Evolutionary conservation across 192 early-diverging fungal species (phyloP).

Genomic region (Rhizophagus prolifer): DNA sequence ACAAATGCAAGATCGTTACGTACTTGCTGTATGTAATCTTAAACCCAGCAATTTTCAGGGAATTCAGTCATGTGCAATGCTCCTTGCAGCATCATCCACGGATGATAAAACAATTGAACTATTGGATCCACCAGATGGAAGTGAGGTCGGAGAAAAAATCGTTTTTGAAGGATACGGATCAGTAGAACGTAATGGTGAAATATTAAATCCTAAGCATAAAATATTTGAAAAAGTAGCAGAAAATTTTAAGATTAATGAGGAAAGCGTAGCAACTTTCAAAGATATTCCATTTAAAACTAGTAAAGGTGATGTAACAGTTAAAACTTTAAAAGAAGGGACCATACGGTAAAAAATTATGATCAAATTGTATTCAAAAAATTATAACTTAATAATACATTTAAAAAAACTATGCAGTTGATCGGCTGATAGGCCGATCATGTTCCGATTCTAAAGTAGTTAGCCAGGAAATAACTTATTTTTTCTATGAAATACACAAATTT

Average conservation of each 20-base stretch:
- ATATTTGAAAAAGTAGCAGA: constrained; percentile 60
- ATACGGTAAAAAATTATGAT: constrained; percentile 32
- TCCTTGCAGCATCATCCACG: constrained; percentile 56
- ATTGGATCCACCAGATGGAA: constrained; percentile 51
- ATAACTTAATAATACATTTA: no score
- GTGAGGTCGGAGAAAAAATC: constrained; percentile 54
- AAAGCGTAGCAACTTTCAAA: constrained; percentile 53
- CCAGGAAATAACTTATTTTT: no score
- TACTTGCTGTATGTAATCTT: constrained; percentile 60
- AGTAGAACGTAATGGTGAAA: constrained; percentile 42
- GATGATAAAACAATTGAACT: constrained; percentile 57
- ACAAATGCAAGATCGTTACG: constrained; percentile 54
- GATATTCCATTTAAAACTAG: constrained; percentile 51
- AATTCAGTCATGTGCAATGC: constrained; percentile 61
- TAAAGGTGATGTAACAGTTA: constrained; percentile 47
- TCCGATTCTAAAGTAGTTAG: no score
- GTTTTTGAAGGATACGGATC: constrained; percentile 52
- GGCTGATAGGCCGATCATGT: no score
- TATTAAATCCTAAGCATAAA: constrained; percentile 64
- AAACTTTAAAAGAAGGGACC: constrained; percentile 43
- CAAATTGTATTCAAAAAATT: no score
- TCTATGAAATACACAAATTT: no score
- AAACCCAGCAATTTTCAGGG: constrained; percentile 63
- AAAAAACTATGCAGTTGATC: no score
- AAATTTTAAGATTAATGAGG: constrained; percentile 47